Evolutionary conservation across 2,329 filamentous ascomycete species (phyloP), one percentile per base, ranked within the genome.

Genomic region (Neoscytalidium dimidiatum): DNA sequence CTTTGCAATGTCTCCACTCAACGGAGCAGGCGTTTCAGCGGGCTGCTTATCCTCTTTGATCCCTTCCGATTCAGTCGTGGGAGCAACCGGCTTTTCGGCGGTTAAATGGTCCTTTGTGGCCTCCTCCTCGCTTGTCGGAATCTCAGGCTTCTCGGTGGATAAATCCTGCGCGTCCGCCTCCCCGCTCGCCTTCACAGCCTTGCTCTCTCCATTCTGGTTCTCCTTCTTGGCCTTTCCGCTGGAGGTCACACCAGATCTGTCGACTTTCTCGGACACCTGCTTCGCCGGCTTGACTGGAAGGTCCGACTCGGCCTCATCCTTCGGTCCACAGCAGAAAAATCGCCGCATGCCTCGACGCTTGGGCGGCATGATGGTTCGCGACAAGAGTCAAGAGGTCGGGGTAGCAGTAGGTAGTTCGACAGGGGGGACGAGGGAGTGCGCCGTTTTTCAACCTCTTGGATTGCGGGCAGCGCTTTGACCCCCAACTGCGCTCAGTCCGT

Each of bases 291-390:
- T 60, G n/a, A 28, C 26, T 26, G 56, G 56, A 17, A 60, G 38
- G 19, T 48, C 41, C n/a, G 56, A 31, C 41, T 60, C 56, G 23
- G 41, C 38, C 41, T 46, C 56, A 33, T 60, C 56, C 56, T 60
- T 60, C 8, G 56, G 56, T 48, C 56, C 56, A 44, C 56, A 60
- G 56, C 56, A 60, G 56, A 60, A 60, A 31, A 60, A 60, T 29
- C 56, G 56, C 56, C 56, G 26, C 56, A 60, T 60, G 56, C 56
- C 56, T 60, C 56, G 56, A 26, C 56, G 56, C 38, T 46, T 46
- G 56, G 56, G 56, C 56, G 56, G 41, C 56, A 60, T 60, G 41
- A 21, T 60, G 21, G 56, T 60, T 41, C 56, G 33, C 21, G 38
- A 23, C 28, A 60, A 46, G 28, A 46, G 26, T 44, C 38, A 31